Percentiles rank a stretch among this genome's conserved stretches.
phyloP scores from a whole-genome alignment of 2,329 filamentous ascomycete species.

The Curvularia hawaiiensis region DNA sequence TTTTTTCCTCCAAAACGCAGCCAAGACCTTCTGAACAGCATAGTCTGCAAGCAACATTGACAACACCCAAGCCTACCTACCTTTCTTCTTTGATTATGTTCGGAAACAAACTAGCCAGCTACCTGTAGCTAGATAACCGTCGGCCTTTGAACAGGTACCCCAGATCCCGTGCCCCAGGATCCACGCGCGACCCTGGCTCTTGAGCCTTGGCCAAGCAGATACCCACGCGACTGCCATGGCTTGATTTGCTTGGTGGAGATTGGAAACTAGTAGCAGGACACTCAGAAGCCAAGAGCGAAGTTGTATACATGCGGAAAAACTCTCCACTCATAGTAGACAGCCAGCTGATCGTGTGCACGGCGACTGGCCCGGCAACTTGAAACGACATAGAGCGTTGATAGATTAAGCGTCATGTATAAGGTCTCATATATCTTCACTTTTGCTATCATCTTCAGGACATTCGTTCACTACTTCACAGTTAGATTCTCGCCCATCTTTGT shows the following conservation, averaged over 20 bases:
- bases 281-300: conserved; percentile 4
- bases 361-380: conserved; percentile 16
- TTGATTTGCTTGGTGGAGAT: conserved; percentile 31
- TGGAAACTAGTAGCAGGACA: conserved; percentile 3
- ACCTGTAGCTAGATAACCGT: conserved; percentile 14
- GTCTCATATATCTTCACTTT: background rate
- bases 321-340: conserved; percentile 1
- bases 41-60: conserved; percentile 22
- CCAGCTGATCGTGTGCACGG: conserved; percentile 26
- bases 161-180: conserved; percentile 13
- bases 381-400: conserved; percentile 9
- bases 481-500: conserved; percentile 26
- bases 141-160: conserved; percentile 4
- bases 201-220: conserved; percentile 1
- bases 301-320: conserved; percentile 24
- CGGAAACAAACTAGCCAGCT: conserved; percentile 3
- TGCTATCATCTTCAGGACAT: background rate
- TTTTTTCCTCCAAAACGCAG: conserved; percentile 18
- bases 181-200: conserved; percentile 8
- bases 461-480: conserved; percentile 17
- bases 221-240: conserved; percentile 11
- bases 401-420: conserved; percentile 16
- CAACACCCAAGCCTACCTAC: conserved; percentile 23
- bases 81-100: conserved; percentile 8
- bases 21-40: conserved; percentile 24